Evolutionary conservation across 2,329 filamentous ascomycete genomes (phyloP).

Genomic region (Claviceps spartinae): DNA sequence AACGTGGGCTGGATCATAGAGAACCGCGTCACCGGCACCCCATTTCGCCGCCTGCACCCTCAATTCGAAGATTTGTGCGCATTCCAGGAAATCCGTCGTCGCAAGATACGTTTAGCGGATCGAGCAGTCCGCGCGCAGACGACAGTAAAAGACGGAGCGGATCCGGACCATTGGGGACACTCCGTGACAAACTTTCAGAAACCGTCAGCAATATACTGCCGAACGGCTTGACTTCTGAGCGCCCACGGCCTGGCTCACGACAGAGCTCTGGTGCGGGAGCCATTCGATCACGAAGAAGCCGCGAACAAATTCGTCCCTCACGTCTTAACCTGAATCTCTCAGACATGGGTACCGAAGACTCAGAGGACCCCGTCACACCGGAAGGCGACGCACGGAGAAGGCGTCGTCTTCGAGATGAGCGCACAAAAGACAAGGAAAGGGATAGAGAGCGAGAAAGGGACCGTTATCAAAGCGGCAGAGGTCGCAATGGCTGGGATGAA

Average conservation of each 20-base stretch:
- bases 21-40: conserved; percentile 14
- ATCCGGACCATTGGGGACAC: conserved; percentile 23
- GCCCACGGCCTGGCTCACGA: conserved; percentile 24
- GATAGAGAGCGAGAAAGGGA: conserved; percentile 24
- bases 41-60: conserved; percentile 16
- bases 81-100: conserved; percentile 16
- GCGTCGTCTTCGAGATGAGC: conserved; percentile 11
- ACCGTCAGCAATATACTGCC: conserved; percentile 31
- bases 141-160: conserved; percentile 23
- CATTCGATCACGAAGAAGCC: conserved; percentile 21
- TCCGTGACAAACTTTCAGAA: conserved; percentile 31
- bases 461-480: conserved; percentile 20
- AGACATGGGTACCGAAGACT: conserved; percentile 23
- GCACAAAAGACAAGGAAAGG: conserved; percentile 18
- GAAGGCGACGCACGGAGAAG: conserved; percentile 19
- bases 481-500: conserved; percentile 19
- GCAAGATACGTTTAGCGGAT: conserved; percentile 12
- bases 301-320: conserved; percentile 27
- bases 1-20: conserved; percentile 14
- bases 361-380: conserved; percentile 20
- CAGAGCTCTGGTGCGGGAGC: conserved; percentile 19
- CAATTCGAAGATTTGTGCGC: conserved; percentile 22
- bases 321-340: conserved; percentile 29
- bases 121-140: conserved; percentile 17
- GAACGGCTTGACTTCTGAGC: conserved; percentile 19